phyloP scores from a whole-genome alignment of 169 alveolate genomes.

The Plasmodium reichenowi region DNA sequence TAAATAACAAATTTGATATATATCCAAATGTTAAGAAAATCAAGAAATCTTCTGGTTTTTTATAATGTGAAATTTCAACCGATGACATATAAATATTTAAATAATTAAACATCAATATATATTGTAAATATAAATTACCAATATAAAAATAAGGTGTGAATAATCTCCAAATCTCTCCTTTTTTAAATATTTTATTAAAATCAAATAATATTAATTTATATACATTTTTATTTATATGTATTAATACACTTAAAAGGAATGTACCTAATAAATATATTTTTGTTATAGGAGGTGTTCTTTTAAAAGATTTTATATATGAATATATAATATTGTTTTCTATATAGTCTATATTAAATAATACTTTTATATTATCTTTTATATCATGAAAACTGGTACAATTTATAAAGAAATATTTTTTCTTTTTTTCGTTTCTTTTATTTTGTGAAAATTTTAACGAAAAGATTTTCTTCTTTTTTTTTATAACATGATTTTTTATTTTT shows the following conservation, averaged over 20 bases:
- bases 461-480: slow-evolving; percentile 56
- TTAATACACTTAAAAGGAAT: slow-evolving; percentile 30
- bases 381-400: slow-evolving; percentile 28
- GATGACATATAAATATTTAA: slow-evolving; percentile 83
- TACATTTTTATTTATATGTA: slow-evolving; percentile 66
- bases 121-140: slow-evolving; percentile 84
- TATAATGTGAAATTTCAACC: slow-evolving; percentile 82
- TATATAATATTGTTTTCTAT: slow-evolving; percentile 47
- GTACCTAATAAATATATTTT: slow-evolving; percentile 57
- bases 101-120: slow-evolving; percentile 80
- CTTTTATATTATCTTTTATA: slow-evolving; percentile 61
- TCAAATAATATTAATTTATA: slow-evolving; percentile 77
- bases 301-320: slow-evolving; percentile 54
- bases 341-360: slow-evolving; percentile 57
- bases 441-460: slow-evolving; percentile 45
- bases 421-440: slow-evolving; percentile 4
- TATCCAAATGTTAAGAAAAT: slow-evolving; percentile 81
- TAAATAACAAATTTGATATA: slow-evolving; percentile 72
- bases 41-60: slow-evolving; percentile 83
- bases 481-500: slow-evolving; percentile 33
- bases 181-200: slow-evolving; percentile 56
- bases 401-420: slow-evolving; percentile 24
- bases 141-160: slow-evolving; percentile 83
- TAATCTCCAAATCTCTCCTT: slow-evolving; percentile 84
- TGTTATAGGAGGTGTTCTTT: slow-evolving; percentile 74